Base-by-base conservation (phyloP, 257 asterid species). In the Nicotiana otophora region DNA sequence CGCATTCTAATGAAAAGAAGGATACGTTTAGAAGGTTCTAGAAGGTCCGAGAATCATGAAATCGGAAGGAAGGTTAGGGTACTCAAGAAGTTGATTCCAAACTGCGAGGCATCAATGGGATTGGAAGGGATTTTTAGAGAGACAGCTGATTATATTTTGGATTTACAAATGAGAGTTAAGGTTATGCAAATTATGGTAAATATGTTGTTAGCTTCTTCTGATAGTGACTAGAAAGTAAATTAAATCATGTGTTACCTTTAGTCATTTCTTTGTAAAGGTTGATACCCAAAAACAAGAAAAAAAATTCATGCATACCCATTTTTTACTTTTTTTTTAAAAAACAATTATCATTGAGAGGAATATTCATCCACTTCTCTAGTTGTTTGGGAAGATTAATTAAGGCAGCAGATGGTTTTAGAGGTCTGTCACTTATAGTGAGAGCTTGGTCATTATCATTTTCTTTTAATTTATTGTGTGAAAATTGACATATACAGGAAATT, bases 121-220 rank as follows among this genome's bases (percentile, higher is more conserved):
- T 81, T 89, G 66, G 97, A 91, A 46, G 34, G 86, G 74, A 86
- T 92, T 64, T 89, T 92, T 72, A 77, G 68, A 26, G 94, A 93
- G 69, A 90, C 97, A 0, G 90, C 97, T 7, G 91, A 93, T 81
- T 93, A 93, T 48, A 90, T 93, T 36, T 4, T 88, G 84, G 91
- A 88, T 17, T 86, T 93, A 57, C 86, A 92, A 77, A 89, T 84
- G 86, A 88, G 91, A 78, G 91, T 88, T 51, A 88, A 72, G 61
- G 83, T 88, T 58, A 92, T 93, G 97, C 94, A 92, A 82, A 83
- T 81, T 77, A 84, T 91, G 89, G 93, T 91, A 2, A 77, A 83
- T 82, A 81, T 81, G 46, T 69, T 90, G 74, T 78, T 93, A 1
- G 88, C 57, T 23, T 57, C 23, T 48, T 74, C 86, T 16, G 81